Base-by-base conservation (phyloP, 805 yeast species). In the Candida oleophila region DNA sequence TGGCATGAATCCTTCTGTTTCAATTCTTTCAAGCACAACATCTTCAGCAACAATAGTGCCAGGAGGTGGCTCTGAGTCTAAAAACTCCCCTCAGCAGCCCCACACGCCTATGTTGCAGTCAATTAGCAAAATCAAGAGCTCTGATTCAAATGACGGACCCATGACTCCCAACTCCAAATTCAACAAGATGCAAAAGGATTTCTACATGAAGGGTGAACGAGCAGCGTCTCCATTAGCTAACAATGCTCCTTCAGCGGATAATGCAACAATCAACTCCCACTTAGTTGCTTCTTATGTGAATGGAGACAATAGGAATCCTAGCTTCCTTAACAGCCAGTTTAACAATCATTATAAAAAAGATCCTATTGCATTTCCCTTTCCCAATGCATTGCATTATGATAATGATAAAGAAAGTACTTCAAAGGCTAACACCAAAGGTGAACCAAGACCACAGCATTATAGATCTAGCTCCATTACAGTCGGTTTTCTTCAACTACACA, bases 261-360 rank as follows among this genome's bases (percentile, higher is more conserved):
- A 38, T 15, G 52, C 71, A 1, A 62, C 57, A 3, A 39, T 55
- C 4, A 55, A 55, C 47, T 61, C 69, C 0, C 69, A 64, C 47
- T 34, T 61, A 42, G 39, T 48, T 7, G 51, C 46, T 11, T 38
- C 41, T 37, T 19, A n/a, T 42, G 43, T 22, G 37, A 18, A 38
- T 38, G 35, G 33, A 8, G 44, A 46, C 18, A 28, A 38, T 3
- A 18, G 46, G 16, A 35, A 50, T 9, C 53, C 55, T 14, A 55
- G 49, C 16, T 44, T 49, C 36, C 50, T 48, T 25, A 51, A 64
- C 43, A 52, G 56, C 49, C 62, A 58, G 37, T 74, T 61, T 60
- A 69, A 67, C 36, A 77, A 77, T 49, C 82, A 78, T 50, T 76
- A 76, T 55, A 66, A 66, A 42, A 76, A 73, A 46, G 73, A 85